Evolutionary conservation across 257 asterid species (phyloP).

Genomic region (Cynanchum wilfordii): DNA sequence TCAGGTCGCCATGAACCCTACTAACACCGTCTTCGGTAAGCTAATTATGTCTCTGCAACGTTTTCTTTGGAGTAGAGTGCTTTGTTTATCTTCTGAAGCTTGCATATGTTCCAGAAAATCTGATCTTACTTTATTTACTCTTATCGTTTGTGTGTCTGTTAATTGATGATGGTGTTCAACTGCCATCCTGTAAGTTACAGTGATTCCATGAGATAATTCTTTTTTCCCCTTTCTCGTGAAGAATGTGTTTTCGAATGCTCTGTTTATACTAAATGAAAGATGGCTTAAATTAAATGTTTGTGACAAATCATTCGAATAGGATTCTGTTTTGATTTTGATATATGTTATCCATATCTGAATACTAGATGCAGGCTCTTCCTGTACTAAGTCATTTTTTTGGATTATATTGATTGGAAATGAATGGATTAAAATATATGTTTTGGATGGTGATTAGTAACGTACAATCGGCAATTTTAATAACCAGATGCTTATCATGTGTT

Average conservation of each 20-base stretch:
- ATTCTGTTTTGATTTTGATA: too few species aligned
- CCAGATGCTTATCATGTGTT: not conserved
- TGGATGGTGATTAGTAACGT: not conserved
- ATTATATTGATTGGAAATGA: too few species aligned
- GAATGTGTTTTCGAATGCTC: not conserved
- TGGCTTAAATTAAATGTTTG: not conserved
- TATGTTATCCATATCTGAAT: not conserved
- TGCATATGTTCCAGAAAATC: not conserved
- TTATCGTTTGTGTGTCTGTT: too few species aligned
- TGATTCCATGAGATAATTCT: not conserved
- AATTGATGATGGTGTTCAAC: too few species aligned
- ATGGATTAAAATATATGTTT: not conserved
- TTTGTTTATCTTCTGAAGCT: too few species aligned
- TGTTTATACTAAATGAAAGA: too few species aligned
- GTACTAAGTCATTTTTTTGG: not conserved
- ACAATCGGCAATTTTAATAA: not conserved
- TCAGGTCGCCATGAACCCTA: slow-evolving; percentile 43
- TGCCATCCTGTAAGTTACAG: not conserved
- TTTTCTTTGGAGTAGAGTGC: not conserved
- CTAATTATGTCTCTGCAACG: not conserved
- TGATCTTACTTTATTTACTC: not conserved
- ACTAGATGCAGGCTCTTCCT: not conserved
- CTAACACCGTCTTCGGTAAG: slow-evolving; percentile 40
- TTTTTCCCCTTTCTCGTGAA: not conserved
- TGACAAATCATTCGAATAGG: too few species aligned